Percentiles rank a stretch among this genome's conserved stretches.
Conservation (phyloP, 2,329 filamentous ascomycete species). For the Juglanconis oblonga region DNA sequence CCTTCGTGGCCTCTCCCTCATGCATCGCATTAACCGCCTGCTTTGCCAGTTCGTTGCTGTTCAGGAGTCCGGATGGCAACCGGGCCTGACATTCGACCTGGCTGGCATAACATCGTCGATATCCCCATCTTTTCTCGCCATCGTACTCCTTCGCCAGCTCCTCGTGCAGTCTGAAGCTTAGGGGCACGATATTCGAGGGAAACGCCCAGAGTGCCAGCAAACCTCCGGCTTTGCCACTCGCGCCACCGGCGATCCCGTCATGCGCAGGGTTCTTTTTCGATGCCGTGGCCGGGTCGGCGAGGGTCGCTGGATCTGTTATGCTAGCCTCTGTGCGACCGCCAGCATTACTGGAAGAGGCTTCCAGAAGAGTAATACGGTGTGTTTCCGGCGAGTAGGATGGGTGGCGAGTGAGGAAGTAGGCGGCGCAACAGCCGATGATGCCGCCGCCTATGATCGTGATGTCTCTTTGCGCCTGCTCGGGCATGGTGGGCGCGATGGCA, state of each 20-base stretch:
- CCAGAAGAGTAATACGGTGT: conserved; percentile 69
- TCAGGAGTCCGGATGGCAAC: not conserved
- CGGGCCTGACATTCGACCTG: conserved; percentile 17
- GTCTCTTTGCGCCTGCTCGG: conserved; percentile 11
- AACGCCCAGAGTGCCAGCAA: conserved; percentile 74
- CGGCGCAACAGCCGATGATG: conserved; percentile 72
- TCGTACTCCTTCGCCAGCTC: conserved; percentile 66
- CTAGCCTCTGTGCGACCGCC: conserved; percentile 33
- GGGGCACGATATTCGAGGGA: conserved; percentile 64
- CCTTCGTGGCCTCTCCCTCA: conserved; percentile 10
- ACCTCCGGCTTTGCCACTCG: conserved; percentile 75
- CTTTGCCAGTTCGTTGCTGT: not conserved
- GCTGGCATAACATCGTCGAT: conserved; percentile 43
- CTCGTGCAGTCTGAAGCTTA: conserved; percentile 68
- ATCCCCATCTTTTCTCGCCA: conserved; percentile 68
- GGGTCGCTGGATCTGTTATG: conserved; percentile 28
- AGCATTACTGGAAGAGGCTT: conserved; percentile 40
- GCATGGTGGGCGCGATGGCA: not conserved
- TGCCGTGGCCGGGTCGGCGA: conserved; percentile 25
- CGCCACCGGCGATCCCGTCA: conserved; percentile 64
- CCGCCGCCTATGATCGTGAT: conserved; percentile 56
- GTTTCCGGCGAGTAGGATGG: conserved; percentile 61
- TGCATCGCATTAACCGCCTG: not conserved
- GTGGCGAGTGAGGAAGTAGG: conserved; percentile 72
- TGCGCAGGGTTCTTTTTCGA: conserved; percentile 29